Evolutionary conservation across 345 rosid species (phyloP).

Genomic region (Jatropha curcas): DNA sequence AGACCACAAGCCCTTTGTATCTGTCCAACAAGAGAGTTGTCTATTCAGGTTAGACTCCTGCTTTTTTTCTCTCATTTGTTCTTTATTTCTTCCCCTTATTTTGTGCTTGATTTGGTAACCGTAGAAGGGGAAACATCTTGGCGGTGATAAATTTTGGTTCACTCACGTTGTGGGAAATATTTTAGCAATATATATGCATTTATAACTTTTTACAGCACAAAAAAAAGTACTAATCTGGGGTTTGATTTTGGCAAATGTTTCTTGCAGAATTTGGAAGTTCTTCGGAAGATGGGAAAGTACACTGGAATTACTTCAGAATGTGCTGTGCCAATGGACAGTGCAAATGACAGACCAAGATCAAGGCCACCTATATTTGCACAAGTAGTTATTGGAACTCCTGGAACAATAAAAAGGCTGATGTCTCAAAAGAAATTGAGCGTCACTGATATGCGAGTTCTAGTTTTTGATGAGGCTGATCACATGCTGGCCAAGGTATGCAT

Average conservation of each 20-base stretch:
- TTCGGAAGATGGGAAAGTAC: constrained; percentile 88
- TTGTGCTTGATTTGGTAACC: neutral
- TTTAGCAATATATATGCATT: neutral
- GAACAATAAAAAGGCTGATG: constrained; percentile 83
- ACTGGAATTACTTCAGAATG: constrained; percentile 72
- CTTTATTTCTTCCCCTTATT: neutral
- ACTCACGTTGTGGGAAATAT: too few relatives aligned
- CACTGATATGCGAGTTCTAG: constrained; percentile 64
- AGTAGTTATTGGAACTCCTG: constrained; percentile 95
- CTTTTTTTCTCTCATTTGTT: neutral
- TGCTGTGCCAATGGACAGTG: constrained; percentile 68
- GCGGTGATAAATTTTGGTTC: neutral
- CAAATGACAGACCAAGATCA: constrained; percentile 34
- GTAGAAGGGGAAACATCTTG: neutral
- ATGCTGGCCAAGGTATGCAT: constrained; percentile 81
- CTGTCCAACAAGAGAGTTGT: constrained; percentile 92
- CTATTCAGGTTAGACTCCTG: constrained; percentile 68
- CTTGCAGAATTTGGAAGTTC: constrained; percentile 84
- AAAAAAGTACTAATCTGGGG: neutral
- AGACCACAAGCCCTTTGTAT: constrained; percentile 92
- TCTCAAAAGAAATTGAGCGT: constrained; percentile 57
- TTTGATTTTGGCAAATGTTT: constrained; percentile 1
- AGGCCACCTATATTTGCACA: constrained; percentile 60
- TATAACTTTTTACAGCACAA: too few relatives aligned
- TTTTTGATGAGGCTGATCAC: constrained; percentile 98